phyloP scores from a whole-genome alignment of 192 early-diverging fungal species.

The Coemansia sp. region DNA sequence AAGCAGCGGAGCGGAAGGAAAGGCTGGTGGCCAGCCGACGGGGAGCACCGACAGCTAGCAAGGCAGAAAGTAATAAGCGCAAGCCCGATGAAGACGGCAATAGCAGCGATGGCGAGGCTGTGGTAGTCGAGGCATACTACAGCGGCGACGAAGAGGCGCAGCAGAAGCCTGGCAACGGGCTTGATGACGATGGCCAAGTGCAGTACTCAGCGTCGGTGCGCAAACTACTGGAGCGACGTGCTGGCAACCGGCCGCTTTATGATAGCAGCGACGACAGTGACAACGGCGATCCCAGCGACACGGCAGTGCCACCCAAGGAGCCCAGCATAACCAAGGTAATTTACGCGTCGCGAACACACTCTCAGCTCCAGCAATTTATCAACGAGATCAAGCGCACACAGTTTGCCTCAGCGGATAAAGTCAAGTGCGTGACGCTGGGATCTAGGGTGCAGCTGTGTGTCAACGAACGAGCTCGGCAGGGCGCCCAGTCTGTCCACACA shows the following conservation, averaged over 20 bases:
- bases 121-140: conserved; percentile 63
- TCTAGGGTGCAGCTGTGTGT: conserved; percentile 84
- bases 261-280: conserved; percentile 17
- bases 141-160: conserved; percentile 55
- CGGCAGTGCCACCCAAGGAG: conserved; percentile 53
- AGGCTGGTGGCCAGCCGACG: background rate
- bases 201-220: conserved; percentile 57
- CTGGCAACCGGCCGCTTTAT: background rate
- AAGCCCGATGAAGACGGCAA: conserved; percentile 7
- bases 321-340: conserved; percentile 47
- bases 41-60: background rate
- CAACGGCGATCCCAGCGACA: conserved; percentile 25
- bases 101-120: conserved; percentile 46
- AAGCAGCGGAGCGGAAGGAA: conserved; percentile 12
- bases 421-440: conserved; percentile 70
- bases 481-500: conserved; percentile 30
- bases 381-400: conserved; percentile 78
- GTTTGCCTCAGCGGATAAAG: conserved; percentile 51
- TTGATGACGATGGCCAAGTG: conserved; percentile 41
- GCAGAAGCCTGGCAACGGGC: background rate
- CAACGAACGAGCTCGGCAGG: conserved; percentile 63
- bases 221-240: conserved; percentile 54
- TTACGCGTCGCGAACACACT: conserved; percentile 82
- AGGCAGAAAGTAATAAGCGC: conserved; percentile 6
- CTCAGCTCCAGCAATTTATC: conserved; percentile 88